Percentiles rank a stretch among this genome's conserved stretches.
Conservation (phyloP, 1,284 basidiomycete genomes). For the Gymnopus androsaceus region DNA sequence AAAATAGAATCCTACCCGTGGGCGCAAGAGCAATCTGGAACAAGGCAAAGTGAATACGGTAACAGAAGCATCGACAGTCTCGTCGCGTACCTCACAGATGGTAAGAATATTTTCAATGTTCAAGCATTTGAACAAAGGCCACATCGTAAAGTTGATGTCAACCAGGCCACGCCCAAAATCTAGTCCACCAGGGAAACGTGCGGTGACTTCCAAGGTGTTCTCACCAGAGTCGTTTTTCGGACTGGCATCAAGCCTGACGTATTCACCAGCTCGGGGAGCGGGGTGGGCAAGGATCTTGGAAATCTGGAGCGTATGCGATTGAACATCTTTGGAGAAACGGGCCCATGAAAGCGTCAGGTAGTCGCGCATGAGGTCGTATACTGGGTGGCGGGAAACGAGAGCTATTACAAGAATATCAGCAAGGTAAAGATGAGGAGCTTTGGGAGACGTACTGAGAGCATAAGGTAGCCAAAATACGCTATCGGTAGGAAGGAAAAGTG, state of each 20-base stretch:
- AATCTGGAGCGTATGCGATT: constrained; percentile 83
- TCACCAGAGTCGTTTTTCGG: constrained; percentile 57
- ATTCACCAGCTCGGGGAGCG: constrained; percentile 83
- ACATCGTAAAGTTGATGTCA: constrained; percentile 93
- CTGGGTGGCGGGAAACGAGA: constrained; percentile 86
- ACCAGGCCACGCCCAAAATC: constrained; percentile 84
- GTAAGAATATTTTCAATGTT: constrained; percentile 94
- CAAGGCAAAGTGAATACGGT: not conserved
- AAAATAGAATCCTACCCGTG: constrained; percentile 88
- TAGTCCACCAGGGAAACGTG: constrained; percentile 81
- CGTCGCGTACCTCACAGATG: constrained; percentile 76
- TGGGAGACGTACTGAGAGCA: constrained; percentile 72
- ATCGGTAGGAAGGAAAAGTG: constrained; percentile 81
- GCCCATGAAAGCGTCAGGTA: constrained; percentile 92
- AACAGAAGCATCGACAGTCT: constrained; percentile 1
- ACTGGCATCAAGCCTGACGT: constrained; percentile 78
- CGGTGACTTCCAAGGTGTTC: constrained; percentile 78
- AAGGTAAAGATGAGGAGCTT: constrained; percentile 11
- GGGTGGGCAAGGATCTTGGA: constrained; percentile 83
- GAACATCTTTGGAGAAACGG: constrained; percentile 88
- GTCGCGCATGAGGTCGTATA: constrained; percentile 92
- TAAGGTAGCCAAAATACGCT: constrained; percentile 94
- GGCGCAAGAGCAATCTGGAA: constrained; percentile 86
- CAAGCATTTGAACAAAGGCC: constrained; percentile 94
- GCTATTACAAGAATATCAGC: constrained; percentile 43